phyloP scores from a whole-genome alignment of 164 flowering plant genomes.

The Magnolia kwangsiensis region DNA sequence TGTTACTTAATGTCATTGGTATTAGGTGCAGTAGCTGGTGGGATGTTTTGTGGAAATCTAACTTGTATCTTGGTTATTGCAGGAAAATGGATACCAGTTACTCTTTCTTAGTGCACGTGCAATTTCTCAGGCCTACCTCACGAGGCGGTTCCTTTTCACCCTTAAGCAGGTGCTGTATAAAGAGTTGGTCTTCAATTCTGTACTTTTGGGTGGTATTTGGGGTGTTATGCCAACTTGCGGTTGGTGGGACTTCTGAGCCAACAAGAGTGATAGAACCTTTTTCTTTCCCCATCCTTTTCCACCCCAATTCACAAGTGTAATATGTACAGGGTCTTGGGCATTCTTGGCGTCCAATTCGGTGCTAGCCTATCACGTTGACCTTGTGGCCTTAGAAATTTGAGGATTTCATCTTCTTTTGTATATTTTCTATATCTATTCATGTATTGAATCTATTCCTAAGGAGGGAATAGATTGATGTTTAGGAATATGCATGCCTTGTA shows the following conservation, averaged over 20 bases:
- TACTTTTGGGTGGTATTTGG: neutral
- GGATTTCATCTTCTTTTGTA: neutral
- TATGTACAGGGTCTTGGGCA: too few relatives aligned
- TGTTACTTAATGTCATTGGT: too few relatives aligned
- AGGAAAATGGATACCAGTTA: constrained; percentile 94
- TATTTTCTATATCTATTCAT: neutral
- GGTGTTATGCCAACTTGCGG: neutral
- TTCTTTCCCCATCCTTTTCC: neutral
- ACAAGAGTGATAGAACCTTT: neutral
- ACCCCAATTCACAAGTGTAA: too few relatives aligned
- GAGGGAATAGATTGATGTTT: neutral
- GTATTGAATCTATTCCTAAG: neutral
- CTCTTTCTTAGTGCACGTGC: constrained; percentile 97
- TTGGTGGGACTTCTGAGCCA: neutral
- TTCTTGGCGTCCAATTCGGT: too few relatives aligned
- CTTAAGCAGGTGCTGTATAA: constrained; percentile 71
- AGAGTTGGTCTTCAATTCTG: neutral
- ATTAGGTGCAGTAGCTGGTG: neutral
- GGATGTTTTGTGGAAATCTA: constrained; percentile 1
- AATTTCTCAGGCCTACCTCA: constrained; percentile 80
- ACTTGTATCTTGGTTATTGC: constrained; percentile 17
- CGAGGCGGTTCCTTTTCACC: constrained; percentile 80
- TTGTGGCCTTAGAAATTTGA: neutral
- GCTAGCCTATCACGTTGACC: neutral
- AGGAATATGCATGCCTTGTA: neutral